Conservation (phyloP, 73 alveolate species). For the Diophrys sp. region DNA sequence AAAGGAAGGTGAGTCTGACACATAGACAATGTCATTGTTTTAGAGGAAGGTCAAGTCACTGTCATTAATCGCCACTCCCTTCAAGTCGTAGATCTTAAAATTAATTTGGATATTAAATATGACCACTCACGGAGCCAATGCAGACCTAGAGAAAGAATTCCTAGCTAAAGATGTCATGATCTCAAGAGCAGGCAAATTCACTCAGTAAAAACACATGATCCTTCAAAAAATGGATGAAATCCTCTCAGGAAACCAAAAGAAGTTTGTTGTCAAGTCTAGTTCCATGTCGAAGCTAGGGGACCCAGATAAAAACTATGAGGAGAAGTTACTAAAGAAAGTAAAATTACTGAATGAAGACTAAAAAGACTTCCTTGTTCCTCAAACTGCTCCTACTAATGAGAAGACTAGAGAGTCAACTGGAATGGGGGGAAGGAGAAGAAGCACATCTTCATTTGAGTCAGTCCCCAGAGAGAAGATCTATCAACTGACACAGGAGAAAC, state of each 20-base stretch:
- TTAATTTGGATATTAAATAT: too few species aligned
- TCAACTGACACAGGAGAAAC: not conserved
- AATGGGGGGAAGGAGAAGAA: not conserved
- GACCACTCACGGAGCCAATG: too few species aligned
- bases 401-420: conserved; percentile 1
- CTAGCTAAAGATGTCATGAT: conserved; percentile 17
- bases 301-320: conserved; percentile 16
- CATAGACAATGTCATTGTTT: conserved; percentile 6
- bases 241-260: conserved; percentile 24
- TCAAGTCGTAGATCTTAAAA: conserved; percentile 17
- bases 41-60: conserved; percentile 22
- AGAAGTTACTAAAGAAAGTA: conserved; percentile 16
- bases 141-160: too few species aligned
- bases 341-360: conserved; percentile 3
- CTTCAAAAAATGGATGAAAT: conserved; percentile 44
- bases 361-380: not conserved
- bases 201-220: conserved; percentile 47
- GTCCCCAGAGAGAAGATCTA: conserved; percentile 20
- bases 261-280: conserved; percentile 10
- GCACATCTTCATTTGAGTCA: conserved; percentile 8
- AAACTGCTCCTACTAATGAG: not conserved
- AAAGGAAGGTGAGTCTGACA: not conserved
- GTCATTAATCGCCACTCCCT: conserved; percentile 16
- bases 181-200: conserved; percentile 57
- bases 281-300: not conserved